These are phyloP conservation scores for Chaetomium olivaceum DNA, from an alignment of 2,329 filamentous ascomycete genomes.

Conservation along the genomic window DNA sequence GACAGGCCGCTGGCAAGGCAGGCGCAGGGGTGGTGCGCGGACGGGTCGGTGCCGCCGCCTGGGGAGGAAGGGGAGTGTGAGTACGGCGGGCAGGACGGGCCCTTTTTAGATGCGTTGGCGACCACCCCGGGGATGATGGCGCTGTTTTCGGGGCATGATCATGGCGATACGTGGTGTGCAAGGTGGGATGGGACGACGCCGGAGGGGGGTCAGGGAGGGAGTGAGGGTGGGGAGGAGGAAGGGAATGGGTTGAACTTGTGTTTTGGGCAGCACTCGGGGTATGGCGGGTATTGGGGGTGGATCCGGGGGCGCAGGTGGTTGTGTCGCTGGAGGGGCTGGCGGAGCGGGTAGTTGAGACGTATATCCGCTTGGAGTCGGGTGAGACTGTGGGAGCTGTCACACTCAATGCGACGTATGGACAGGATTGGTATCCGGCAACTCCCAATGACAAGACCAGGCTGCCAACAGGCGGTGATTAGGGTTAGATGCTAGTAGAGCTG, in stretches of 20 bases:
- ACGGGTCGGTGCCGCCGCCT: slow-evolving; percentile 24
- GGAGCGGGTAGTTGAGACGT: slow-evolving; percentile 46
- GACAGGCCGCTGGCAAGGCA: slow-evolving; percentile 37
- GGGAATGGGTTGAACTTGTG: slow-evolving; percentile 35
- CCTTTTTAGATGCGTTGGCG: slow-evolving; percentile 59
- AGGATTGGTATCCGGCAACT: slow-evolving; percentile 46
- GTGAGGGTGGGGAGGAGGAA: slow-evolving; percentile 17
- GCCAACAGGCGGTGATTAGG: background rate
- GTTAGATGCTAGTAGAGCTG: background rate
- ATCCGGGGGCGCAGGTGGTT: slow-evolving; percentile 57
- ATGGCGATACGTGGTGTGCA: slow-evolving; percentile 55
- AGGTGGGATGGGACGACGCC: slow-evolving; percentile 37
- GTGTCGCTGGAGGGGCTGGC: slow-evolving; percentile 36
- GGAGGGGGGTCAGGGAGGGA: background rate
- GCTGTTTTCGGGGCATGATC: slow-evolving; percentile 62
- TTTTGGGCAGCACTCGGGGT: slow-evolving; percentile 66
- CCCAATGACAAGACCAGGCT: slow-evolving; percentile 33
- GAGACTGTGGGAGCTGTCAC: slow-evolving; percentile 46
- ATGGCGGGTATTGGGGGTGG: slow-evolving; percentile 69
- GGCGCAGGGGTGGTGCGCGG: slow-evolving; percentile 38
- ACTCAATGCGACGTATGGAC: slow-evolving; percentile 55
- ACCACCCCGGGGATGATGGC: slow-evolving; percentile 51
- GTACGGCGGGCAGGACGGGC: slow-evolving; percentile 48
- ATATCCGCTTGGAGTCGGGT: slow-evolving; percentile 53
- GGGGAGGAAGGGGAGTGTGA: slow-evolving; percentile 25